Percentiles rank a stretch among this genome's conserved stretches.
Evolutionary conservation across 2,329 filamentous ascomycete species (phyloP).

Genomic region (Penicillium sp.): DNA sequence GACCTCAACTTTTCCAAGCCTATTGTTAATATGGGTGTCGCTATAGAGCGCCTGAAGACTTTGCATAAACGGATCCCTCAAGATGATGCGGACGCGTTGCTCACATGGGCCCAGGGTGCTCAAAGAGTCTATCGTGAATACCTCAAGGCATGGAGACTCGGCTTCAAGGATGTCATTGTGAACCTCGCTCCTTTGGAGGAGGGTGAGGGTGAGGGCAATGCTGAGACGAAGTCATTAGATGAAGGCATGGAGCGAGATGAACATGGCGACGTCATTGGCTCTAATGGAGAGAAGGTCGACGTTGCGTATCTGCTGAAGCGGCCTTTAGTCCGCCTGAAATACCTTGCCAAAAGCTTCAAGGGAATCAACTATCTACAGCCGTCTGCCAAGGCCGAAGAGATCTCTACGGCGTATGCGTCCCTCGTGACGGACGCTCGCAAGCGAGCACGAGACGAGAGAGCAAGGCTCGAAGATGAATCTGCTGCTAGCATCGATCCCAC

Average conservation of each 20-base stretch:
- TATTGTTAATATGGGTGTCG: conserved; percentile 91
- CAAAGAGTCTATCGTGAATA: conserved; percentile 83
- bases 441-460: conserved; percentile 71
- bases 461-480: conserved; percentile 80
- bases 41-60: conserved; percentile 79
- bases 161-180: conserved; percentile 92
- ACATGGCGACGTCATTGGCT: conserved; percentile 65
- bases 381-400: conserved; percentile 59
- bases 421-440: conserved; percentile 77
- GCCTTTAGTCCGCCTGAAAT: conserved; percentile 84
- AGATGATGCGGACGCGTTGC: conserved; percentile 69
- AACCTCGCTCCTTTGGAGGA: conserved; percentile 80
- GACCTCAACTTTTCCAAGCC: conserved; percentile 74
- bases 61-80: conserved; percentile 80
- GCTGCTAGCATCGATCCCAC: conserved; percentile 81
- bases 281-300: conserved; percentile 85
- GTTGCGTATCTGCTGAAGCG: conserved; percentile 91
- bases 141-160: conserved; percentile 83
- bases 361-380: conserved; percentile 52
- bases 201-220: conserved; percentile 54
- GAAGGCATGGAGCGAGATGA: conserved; percentile 61
- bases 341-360: conserved; percentile 81
- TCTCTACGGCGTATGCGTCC: conserved; percentile 67
- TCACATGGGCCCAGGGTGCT: conserved; percentile 79
- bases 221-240: conserved; percentile 55